Evolutionary conservation across 768 basidiomycete species (phyloP), one percentile per base, ranked within the genome.

Genomic region (Panus rudis): DNA sequence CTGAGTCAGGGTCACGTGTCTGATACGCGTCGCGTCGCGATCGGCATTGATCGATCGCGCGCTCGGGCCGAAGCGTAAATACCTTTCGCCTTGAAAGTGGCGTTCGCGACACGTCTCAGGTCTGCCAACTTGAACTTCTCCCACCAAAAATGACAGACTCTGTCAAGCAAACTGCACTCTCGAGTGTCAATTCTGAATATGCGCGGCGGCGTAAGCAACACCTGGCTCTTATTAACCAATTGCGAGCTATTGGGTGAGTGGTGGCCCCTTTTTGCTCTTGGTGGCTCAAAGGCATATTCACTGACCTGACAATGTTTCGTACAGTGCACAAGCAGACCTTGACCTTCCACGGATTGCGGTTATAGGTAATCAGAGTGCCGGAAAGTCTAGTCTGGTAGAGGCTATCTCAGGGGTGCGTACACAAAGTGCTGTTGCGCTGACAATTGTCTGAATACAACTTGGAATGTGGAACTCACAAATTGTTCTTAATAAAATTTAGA

Each of bases 291-390:
- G 6, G 11, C 23, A 25, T 24, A 17, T 7, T 13, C 12, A 21
- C n/a, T 19, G 4, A 25, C 33, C 27, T 34, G n/a, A n/a, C 13
- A 20, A 1, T 34, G 17, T 41, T 30, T 21, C 28, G 3, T n/a
- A n/a, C 23, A 70, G 71, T 1, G 64, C 67, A 2, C 68, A 74
- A 54, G 61, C 60, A 3, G 67, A 72, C 19, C 53, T 76, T 10
- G 72, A 76, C 43, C 55, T 77, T 4, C 73, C 75, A 6, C 58
- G 71, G 6, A 70, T 76, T 33, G 68, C 67, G 16, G 71, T 75
- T 31, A 72, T 75, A 28, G 75, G 75, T 12, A 73, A 72, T 33
- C 76, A 77, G 53, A 69, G 67, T 37, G 71, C 73, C 6, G 76
- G 67, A 3, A 71, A 71, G 50, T 70, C 68, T 1, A 66, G 64